Evolutionary conservation across 192 early-diverging fungal species (phyloP), one percentile per base, ranked within the genome.

Genomic region (Coemansia sp.): DNA sequence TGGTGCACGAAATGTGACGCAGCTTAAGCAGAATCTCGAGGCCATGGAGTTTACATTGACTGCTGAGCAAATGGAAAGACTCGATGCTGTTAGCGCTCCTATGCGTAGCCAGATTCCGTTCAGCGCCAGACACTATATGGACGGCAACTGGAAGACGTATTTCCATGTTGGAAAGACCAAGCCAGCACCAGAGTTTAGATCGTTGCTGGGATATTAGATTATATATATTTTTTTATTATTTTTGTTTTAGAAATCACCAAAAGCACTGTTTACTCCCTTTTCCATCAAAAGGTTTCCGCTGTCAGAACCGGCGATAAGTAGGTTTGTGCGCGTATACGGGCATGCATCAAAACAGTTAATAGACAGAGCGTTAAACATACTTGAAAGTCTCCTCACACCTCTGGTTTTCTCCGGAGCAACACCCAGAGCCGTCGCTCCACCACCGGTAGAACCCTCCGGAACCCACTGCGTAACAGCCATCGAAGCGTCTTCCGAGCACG

Each of bases 401-500:
- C 67, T 61, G 18, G 45, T 18, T 8, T 18, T 17, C 18, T 18
- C 31, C 30, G 48, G 29, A 6, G 5, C 22, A 28, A 57, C 32
- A 20, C 56, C 56, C 56, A 57, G 31, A 12, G 56, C 56, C 11
- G 14, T 17, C 4, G 56, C 56, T 5, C 28, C 34, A 11, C n/a
- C 60, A 28, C 25, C 59, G 2, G 16, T 14, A n/a, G 29, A 48
- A 3, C 40, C n/a, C 3, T 48, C 56, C 3, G 42, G 11, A 45
- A 45, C 42, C 80, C 80, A 83, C 54, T 78, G 72, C 0, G 75
- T 73, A 20, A 84, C 66, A 2, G 70, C 79, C 29, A 80, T 30
- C n/a, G 78, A 60, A 0, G 72, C 75, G 29, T 84, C 83, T 10
- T 81, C 78, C 12, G 83, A 84, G 70, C 78, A 80, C 18, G 83